Percentiles rank a stretch among this genome's conserved stretches.
These are phyloP conservation scores for Penicillium odoratum DNA, from an alignment of 495 filamentous ascomycete genomes.

Conservation along the genomic window DNA sequence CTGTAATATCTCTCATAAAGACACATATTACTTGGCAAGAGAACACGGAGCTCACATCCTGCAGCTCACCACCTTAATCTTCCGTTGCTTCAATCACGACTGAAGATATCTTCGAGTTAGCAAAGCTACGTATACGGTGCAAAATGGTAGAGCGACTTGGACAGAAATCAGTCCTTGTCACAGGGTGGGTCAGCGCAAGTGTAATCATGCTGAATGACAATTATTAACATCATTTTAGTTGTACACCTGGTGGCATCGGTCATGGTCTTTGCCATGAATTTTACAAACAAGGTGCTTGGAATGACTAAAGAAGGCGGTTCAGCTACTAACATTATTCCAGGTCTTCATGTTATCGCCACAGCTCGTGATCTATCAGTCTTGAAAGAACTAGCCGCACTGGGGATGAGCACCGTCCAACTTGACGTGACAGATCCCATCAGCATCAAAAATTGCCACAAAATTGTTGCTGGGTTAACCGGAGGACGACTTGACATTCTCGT, in stretches of 20 bases:
- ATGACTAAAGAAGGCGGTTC: background rate
- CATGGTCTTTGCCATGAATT: constrained; percentile 1
- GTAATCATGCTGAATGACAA: background rate
- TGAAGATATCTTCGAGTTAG: background rate
- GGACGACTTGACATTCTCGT: background rate
- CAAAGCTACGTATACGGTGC: background rate
- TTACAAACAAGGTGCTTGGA: background rate
- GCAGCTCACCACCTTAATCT: no score
- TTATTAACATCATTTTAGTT: background rate
- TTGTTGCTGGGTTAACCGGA: background rate
- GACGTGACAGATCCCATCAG: background rate
- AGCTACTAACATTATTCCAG: background rate
- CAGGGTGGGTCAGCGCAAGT: background rate
- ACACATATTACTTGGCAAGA: background rate
- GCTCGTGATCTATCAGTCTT: background rate
- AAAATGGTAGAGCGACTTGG: background rate
- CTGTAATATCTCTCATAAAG: background rate
- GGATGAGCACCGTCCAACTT: background rate
- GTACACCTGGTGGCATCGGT: background rate
- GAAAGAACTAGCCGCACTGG: background rate
- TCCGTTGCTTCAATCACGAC: background rate
- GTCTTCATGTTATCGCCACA: background rate
- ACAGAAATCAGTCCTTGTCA: background rate
- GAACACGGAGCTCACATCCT: background rate
- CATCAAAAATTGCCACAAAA: background rate